Evolutionary conservation across 1,284 basidiomycete genomes (phyloP).

Genomic region (Thecaphora thlaspeos): DNA sequence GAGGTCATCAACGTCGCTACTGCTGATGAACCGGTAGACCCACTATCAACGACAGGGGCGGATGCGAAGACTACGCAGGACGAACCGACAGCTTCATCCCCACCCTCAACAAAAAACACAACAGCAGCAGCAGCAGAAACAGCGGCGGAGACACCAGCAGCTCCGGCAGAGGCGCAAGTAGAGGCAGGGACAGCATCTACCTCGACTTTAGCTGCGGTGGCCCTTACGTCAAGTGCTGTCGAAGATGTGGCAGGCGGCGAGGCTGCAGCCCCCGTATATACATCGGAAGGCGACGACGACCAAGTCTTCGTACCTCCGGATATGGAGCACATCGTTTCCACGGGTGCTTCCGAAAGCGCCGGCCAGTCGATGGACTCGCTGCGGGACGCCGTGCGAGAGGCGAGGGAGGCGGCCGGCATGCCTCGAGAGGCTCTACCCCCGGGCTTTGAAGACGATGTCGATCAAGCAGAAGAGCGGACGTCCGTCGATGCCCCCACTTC

Average conservation of each 20-base stretch:
- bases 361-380: slow-evolving; percentile 22
- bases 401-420: slow-evolving; percentile 22
- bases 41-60: too few relatives aligned
- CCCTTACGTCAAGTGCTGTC: too few relatives aligned
- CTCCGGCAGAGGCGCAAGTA: too few relatives aligned
- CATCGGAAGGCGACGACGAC: slow-evolving; percentile 13
- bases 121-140: too few relatives aligned
- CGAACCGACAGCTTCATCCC: too few relatives aligned
- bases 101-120: too few relatives aligned
- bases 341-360: slow-evolving; percentile 22
- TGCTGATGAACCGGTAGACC: too few relatives aligned
- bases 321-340: slow-evolving; percentile 29
- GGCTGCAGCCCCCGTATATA: too few relatives aligned
- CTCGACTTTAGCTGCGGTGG: too few relatives aligned
- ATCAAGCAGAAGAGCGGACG: background rate
- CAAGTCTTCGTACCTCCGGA: slow-evolving; percentile 21
- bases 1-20: background rate
- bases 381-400: slow-evolving; percentile 29
- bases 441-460: slow-evolving; percentile 11
- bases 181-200: too few relatives aligned
- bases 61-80: too few relatives aligned
- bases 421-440: slow-evolving; percentile 23
- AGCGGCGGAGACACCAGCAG: background rate
- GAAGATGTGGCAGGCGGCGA: too few relatives aligned
- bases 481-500: slow-evolving; percentile 3